Percentiles rank a stretch among this genome's conserved stretches.
These are phyloP conservation scores for Pichia inconspicua DNA, from an alignment of 1,139 yeast species.

Conservation along the genomic window DNA sequence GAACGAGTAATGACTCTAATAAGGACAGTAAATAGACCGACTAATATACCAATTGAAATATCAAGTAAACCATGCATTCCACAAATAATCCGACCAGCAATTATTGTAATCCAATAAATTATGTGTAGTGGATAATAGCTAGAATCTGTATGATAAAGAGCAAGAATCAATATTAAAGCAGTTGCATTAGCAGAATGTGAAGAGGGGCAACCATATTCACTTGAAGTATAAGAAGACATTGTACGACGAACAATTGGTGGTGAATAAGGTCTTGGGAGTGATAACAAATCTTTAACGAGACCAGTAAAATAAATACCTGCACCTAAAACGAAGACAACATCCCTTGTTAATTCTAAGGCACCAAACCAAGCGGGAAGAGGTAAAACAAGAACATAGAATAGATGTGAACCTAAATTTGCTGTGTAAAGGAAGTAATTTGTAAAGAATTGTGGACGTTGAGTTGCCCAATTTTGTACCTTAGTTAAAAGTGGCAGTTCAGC, in stretches of 20 bases:
- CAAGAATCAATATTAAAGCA: conserved; percentile 53
- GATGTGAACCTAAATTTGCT: conserved; percentile 88
- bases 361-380: conserved; percentile 90
- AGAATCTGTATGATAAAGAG: not conserved
- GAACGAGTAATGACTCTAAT: conserved; percentile 33
- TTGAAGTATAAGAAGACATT: conserved; percentile 78
- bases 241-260: conserved; percentile 91
- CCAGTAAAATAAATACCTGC: conserved; percentile 81
- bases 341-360: conserved; percentile 48
- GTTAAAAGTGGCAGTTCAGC: conserved; percentile 55
- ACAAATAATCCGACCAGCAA: conserved; percentile 80
- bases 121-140: conserved; percentile 23
- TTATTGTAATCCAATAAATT: conserved; percentile 57
- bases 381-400: conserved; percentile 81
- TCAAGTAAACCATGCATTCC: conserved; percentile 97
- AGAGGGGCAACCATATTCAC: conserved; percentile 92
- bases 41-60: conserved; percentile 51
- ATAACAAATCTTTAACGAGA: conserved; percentile 69
- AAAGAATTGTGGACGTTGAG: conserved; percentile 19
- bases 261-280: conserved; percentile 85
- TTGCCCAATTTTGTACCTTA: not conserved
- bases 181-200: conserved; percentile 93
- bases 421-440: conserved; percentile 83
- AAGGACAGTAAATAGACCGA: conserved; percentile 49
- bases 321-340: conserved; percentile 70